These are phyloP conservation scores for Clonostachys chloroleuca DNA, from an alignment of 2,329 filamentous ascomycete genomes.

Conservation along the genomic window DNA sequence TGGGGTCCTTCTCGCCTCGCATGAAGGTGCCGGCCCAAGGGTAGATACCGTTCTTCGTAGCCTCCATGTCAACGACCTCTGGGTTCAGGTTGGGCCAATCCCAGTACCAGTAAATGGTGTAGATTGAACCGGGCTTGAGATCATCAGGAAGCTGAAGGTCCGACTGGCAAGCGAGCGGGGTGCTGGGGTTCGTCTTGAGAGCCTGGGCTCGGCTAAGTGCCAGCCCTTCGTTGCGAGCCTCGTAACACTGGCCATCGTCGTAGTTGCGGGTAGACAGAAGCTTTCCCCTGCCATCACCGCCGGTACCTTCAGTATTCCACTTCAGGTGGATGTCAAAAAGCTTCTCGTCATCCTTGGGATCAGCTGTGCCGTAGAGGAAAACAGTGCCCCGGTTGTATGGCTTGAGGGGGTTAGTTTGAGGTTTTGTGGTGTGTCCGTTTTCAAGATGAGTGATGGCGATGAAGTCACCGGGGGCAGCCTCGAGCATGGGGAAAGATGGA, in stretches of 20 bases:
- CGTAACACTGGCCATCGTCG: conserved; percentile 88
- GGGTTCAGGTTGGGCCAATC: conserved; percentile 70
- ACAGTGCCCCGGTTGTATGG: conserved; percentile 65
- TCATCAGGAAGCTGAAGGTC: conserved; percentile 71
- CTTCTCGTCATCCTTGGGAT: conserved; percentile 46
- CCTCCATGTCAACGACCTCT: conserved; percentile 30
- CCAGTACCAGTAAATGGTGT: conserved; percentile 96
- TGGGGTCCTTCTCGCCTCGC: conserved; percentile 26
- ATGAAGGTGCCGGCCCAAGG: conserved; percentile 34
- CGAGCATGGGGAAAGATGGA: conserved; percentile 56
- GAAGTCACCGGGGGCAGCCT: conserved; percentile 53
- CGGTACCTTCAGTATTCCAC: conserved; percentile 78
- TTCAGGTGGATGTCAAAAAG: conserved; percentile 63
- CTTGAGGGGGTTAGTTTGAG: conserved; percentile 51
- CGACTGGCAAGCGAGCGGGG: conserved; percentile 74
- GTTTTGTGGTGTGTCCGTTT: conserved; percentile 70
- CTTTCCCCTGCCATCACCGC: conserved; percentile 72
- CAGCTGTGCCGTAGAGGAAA: conserved; percentile 67
- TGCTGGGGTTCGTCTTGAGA: conserved; percentile 49
- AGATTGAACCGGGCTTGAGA: conserved; percentile 55
- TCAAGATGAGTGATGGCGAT: conserved; percentile 67
- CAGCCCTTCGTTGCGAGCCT: conserved; percentile 58
- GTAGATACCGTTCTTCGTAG: conserved; percentile 32
- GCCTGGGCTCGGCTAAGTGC: conserved; percentile 53
- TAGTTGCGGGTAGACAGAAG: conserved; percentile 76